phyloP scores from a whole-genome alignment of 495 filamentous ascomycete genomes.

The Endocarpon pusillum region DNA sequence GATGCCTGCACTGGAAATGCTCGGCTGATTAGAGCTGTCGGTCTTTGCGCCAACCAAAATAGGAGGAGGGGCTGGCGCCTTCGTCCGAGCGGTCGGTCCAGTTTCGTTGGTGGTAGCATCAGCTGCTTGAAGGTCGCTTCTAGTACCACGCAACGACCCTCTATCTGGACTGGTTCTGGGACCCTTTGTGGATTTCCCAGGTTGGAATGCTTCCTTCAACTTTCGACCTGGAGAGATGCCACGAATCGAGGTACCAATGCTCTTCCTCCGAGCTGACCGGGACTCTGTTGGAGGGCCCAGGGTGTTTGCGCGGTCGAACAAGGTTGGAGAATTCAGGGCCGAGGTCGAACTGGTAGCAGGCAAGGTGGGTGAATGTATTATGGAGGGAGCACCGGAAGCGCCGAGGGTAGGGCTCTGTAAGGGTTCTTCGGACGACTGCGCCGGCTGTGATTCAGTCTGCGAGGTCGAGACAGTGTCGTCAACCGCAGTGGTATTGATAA shows the following conservation, averaged over 20 bases:
- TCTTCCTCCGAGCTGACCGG: slow-evolving; percentile 1
- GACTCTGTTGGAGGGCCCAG: not conserved
- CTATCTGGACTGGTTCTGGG: slow-evolving; percentile 27
- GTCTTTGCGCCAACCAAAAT: slow-evolving; percentile 20
- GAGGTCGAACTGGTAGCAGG: slow-evolving; percentile 11
- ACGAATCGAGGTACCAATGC: slow-evolving; percentile 19
- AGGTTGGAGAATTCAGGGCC: slow-evolving; percentile 12
- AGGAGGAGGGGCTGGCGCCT: slow-evolving; percentile 10
- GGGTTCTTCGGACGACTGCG: slow-evolving; percentile 1
- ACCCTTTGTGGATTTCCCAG: slow-evolving; percentile 22
- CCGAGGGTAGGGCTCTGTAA: slow-evolving; percentile 3
- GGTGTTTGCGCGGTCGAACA: slow-evolving; percentile 18
- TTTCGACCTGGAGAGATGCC: slow-evolving; percentile 27
- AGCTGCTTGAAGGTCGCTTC: slow-evolving; percentile 8
- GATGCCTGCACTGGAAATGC: slow-evolving; percentile 15
- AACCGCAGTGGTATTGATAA: slow-evolving; percentile 43
- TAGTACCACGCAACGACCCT: slow-evolving; percentile 3
- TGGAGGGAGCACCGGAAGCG: not conserved
- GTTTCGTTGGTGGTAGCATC: too few relatives aligned
- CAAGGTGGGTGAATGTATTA: slow-evolving; percentile 8
- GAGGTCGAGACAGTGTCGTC: slow-evolving; percentile 14
- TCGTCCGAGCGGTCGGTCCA: too few relatives aligned
- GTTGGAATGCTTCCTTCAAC: slow-evolving; percentile 27
- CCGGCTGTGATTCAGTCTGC: not conserved
- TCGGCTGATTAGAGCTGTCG: slow-evolving; percentile 22